A percentile compares a stretch with the other conserved stretches of the same genome.
These are phyloP conservation scores for Rhizophagus clarus DNA, from an alignment of 192 early-diverging fungal species.

Conservation along the genomic window DNA sequence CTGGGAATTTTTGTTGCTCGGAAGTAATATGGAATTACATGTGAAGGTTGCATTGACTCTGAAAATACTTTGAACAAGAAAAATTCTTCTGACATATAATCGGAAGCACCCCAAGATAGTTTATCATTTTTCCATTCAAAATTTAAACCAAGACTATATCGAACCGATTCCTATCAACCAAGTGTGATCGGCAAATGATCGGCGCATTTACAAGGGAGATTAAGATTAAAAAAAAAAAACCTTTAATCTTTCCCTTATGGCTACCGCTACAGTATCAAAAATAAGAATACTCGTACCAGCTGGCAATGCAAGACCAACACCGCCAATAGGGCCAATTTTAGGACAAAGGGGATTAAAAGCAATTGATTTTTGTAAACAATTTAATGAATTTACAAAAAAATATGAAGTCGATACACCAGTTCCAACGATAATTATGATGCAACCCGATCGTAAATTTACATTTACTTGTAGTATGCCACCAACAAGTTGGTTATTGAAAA, in stretches of 20 bases:
- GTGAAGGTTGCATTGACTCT: constrained; percentile 60
- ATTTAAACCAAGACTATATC: neutral
- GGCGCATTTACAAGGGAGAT: too few relatives aligned
- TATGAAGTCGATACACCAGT: constrained; percentile 79
- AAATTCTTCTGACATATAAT: constrained; percentile 48
- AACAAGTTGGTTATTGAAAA: constrained; percentile 84
- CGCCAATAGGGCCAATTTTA: constrained; percentile 92
- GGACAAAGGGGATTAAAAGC: constrained; percentile 96
- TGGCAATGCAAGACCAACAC: constrained; percentile 92
- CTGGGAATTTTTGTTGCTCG: constrained; percentile 46
- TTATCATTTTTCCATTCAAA: constrained; percentile 6
- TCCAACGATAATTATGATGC: constrained; percentile 81
- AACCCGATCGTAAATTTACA: constrained; percentile 90
- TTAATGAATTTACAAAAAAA: constrained; percentile 95
- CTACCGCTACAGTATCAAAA: neutral
- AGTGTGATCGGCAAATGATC: too few relatives aligned
- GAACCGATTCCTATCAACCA: too few relatives aligned
- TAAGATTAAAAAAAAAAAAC: too few relatives aligned
- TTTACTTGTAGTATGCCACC: constrained; percentile 88
- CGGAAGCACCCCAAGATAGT: neutral
- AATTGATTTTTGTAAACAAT: constrained; percentile 98
- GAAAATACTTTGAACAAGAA: constrained; percentile 59
- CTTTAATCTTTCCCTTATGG: neutral
- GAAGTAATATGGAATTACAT: constrained; percentile 66
- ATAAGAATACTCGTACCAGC: constrained; percentile 48